Percentiles rank a stretch among this genome's conserved stretches.
These are phyloP conservation scores for Coemansia asiatica DNA, from an alignment of 192 early-diverging fungal species.

Conservation along the genomic window DNA sequence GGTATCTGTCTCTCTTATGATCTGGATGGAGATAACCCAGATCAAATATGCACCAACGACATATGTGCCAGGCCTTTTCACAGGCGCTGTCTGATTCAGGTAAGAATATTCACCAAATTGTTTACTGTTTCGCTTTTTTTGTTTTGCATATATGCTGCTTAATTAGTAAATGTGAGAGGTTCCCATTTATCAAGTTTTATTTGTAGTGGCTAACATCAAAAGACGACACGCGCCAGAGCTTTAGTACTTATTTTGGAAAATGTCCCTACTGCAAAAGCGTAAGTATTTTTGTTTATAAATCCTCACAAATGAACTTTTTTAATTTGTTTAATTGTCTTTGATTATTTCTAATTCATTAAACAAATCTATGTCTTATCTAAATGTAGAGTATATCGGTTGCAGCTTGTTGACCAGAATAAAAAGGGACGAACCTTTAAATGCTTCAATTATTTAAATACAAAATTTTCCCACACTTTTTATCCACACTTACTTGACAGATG, in stretches of 20 bases:
- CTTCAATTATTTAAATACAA: neutral
- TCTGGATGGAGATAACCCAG: slow-evolving; percentile 18
- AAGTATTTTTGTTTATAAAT: slow-evolving; percentile 10
- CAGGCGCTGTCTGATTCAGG: slow-evolving; percentile 38
- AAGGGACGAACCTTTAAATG: neutral
- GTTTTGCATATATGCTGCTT: neutral
- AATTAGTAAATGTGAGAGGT: neutral
- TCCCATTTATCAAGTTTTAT: neutral
- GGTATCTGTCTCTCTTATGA: slow-evolving; percentile 48
- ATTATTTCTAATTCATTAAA: too few species aligned
- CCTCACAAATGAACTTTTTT: too few species aligned
- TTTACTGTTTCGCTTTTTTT: neutral
- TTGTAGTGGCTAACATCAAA: slow-evolving; percentile 48
- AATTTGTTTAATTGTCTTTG: too few species aligned
- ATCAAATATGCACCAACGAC: slow-evolving; percentile 45
- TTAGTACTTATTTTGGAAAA: slow-evolving; percentile 44
- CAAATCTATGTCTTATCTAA: too few species aligned
- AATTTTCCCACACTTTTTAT: slow-evolving; percentile 1
- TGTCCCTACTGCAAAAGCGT: slow-evolving; percentile 49
- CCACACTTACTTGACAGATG: neutral
- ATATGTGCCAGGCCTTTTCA: slow-evolving; percentile 47
- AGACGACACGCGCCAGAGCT: slow-evolving; percentile 52
- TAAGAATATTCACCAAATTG: slow-evolving; percentile 8
- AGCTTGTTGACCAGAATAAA: neutral
- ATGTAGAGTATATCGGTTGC: slow-evolving; percentile 1